phyloP scores from a whole-genome alignment of 176 grass and related monocot species.

The Areca catechu region DNA sequence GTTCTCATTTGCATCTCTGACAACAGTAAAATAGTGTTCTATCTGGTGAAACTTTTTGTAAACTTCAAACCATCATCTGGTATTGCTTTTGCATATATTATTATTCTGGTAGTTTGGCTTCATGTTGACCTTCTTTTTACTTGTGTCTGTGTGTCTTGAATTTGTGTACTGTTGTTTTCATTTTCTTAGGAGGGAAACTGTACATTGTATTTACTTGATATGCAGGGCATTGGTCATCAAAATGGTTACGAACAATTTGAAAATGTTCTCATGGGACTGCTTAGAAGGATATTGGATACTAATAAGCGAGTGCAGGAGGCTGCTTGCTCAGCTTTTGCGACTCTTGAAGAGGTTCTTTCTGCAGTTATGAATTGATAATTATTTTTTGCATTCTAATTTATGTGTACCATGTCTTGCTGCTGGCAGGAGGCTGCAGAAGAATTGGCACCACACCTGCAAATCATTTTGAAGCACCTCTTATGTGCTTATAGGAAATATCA shows the following conservation, averaged over 20 bases:
- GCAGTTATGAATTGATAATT: not conserved
- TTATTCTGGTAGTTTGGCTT: too few species aligned
- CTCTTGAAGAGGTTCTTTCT: constrained; percentile 87
- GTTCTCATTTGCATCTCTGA: too few species aligned
- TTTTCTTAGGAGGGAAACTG: too few species aligned
- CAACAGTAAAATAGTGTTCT: too few species aligned
- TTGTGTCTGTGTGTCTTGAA: too few species aligned
- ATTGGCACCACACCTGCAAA: constrained; percentile 59
- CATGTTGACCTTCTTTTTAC: too few species aligned
- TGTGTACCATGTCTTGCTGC: constrained; percentile 15
- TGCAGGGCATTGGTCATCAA: constrained; percentile 51
- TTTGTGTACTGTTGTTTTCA: too few species aligned
- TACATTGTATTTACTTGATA: constrained; percentile 3
- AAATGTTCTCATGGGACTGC: constrained; percentile 80
- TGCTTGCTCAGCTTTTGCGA: constrained; percentile 95
- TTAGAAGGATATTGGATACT: constrained; percentile 87
- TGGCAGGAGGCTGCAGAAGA: constrained; percentile 85
- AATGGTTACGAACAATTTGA: constrained; percentile 87
- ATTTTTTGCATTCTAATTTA: not conserved
- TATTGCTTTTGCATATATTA: too few species aligned
- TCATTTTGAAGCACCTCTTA: constrained; percentile 90
- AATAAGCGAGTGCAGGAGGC: constrained; percentile 97
- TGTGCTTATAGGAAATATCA: constrained; percentile 99
- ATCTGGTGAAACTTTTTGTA: too few species aligned
- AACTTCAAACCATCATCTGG: too few species aligned